phyloP scores from a whole-genome alignment of 805 yeast genomes.

The Pichia nanzhaoensis region DNA sequence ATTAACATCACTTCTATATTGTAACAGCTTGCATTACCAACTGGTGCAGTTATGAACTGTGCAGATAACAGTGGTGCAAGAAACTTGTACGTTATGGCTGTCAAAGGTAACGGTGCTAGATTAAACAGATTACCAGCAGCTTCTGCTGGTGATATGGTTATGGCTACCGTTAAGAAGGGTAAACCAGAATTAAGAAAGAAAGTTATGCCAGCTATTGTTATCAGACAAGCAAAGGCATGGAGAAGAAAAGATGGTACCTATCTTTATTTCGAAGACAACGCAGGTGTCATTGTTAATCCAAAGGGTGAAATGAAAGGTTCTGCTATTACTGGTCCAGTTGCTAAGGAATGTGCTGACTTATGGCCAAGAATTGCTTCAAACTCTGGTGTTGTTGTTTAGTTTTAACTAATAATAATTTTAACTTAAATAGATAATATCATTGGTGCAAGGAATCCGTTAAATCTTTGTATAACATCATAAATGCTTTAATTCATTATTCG shows the following conservation, averaged over 20 bases:
- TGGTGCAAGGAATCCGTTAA: slow-evolving; percentile 15
- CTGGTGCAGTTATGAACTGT: slow-evolving; percentile 99
- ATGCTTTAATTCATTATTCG: slow-evolving; percentile 9
- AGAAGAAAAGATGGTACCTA: slow-evolving; percentile 99
- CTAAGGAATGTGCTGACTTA: slow-evolving; percentile 99
- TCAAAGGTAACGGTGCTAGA: slow-evolving; percentile 99
- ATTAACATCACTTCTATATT: slow-evolving; percentile 13
- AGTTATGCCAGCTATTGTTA: slow-evolving; percentile 99
- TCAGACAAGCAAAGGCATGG: slow-evolving; percentile 99
- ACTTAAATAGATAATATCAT: slow-evolving; percentile 23
- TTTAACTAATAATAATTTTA: slow-evolving; percentile 12
- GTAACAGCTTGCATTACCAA: slow-evolving; percentile 93
- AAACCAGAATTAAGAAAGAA: slow-evolving; percentile 99
- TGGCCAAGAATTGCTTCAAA: slow-evolving; percentile 99
- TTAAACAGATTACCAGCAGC: slow-evolving; percentile 99
- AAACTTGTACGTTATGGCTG: slow-evolving; percentile 97
- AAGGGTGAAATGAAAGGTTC: slow-evolving; percentile 99
- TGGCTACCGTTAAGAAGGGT: slow-evolving; percentile 99
- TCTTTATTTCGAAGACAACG: slow-evolving; percentile 99
- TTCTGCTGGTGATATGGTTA: slow-evolving; percentile 99
- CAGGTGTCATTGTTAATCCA: slow-evolving; percentile 99
- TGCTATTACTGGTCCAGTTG: slow-evolving; percentile 99
- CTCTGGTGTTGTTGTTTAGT: slow-evolving; percentile 99
- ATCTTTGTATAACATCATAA: slow-evolving; percentile 13
- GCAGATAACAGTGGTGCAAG: slow-evolving; percentile 99